Base-by-base conservation (phyloP, 2,329 filamentous ascomycete genomes). In the Cyclaneusma minus region DNA sequence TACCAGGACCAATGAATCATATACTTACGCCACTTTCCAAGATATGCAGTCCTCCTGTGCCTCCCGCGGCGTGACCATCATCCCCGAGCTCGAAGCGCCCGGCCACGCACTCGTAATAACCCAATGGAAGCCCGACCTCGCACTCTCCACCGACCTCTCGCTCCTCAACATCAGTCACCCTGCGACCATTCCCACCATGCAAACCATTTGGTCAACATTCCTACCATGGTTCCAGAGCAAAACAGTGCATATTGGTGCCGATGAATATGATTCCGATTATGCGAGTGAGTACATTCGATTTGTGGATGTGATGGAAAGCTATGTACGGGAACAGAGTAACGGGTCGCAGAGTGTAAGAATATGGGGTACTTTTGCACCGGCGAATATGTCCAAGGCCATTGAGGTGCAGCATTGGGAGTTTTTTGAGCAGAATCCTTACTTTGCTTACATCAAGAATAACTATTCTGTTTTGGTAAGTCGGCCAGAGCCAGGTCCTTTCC, bases 81-180 rank as follows among this genome's bases (percentile, higher is more conserved):
- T 71, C 4, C 66, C 67, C 0, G 68, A 72, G 40, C 67, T 72
- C 13, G 68, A 73, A 39, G 55, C 64, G 1, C 67, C 68, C 0
- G 67, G 66, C 0, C 68, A 73, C 32, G 57, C 60, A 2, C 45
- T 72, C 1, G 56, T 58, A 4, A 56, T 72, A 13, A 61, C 61
- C 1, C 64, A 71, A 36, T 72, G 67, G 66, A 65, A 61, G 33
- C 65, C 65, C 0, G 54, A 69, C 32, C 43, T 71, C 10, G 64
- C 56, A 0, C 46, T 67, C 7, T 41, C 46, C 3, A 40, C 33
- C 8, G 56, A 63, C 28, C 43, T 58, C 4, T 64, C 62, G 23
- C 45, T 69, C 27, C 45, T 72, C 4, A 68, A 70, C 31, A 54
- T 70, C 23, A 58, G 60, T 0, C 53, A 68, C 29, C 62, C 64